Percentiles rank a stretch among this genome's conserved stretches.
phyloP scores from a whole-genome alignment of 768 basidiomycete genomes.

The Floccularia luteovirens region DNA sequence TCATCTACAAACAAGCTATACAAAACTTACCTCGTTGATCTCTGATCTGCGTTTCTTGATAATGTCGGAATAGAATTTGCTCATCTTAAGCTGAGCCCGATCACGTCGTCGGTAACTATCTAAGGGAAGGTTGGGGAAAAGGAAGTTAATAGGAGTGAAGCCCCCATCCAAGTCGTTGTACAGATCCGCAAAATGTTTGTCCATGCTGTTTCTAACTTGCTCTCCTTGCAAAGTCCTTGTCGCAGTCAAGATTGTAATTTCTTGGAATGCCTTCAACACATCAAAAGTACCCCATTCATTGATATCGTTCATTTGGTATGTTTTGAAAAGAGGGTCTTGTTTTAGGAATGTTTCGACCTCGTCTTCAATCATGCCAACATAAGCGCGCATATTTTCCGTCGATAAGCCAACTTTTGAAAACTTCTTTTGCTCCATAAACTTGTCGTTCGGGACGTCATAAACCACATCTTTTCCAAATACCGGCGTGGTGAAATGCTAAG shows the following conservation, averaged over 20 bases:
- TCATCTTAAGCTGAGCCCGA: conserved; percentile 87
- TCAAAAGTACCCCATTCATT: conserved; percentile 80
- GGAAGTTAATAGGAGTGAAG: conserved; percentile 92
- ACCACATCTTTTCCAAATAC: conserved; percentile 98
- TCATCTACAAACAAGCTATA: neutral
- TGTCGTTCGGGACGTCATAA: conserved; percentile 93
- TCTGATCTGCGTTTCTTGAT: conserved; percentile 63
- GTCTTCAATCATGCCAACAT: conserved; percentile 73
- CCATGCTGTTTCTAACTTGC: conserved; percentile 74
- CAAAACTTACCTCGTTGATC: conserved; percentile 27
- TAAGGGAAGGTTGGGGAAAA: conserved; percentile 90
- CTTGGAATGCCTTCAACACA: conserved; percentile 61
- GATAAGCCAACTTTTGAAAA: conserved; percentile 96
- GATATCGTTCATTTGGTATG: conserved; percentile 55
- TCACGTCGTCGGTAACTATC: conserved; percentile 88
- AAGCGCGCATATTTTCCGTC: conserved; percentile 82
- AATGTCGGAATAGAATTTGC: conserved; percentile 86
- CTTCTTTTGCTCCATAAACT: conserved; percentile 98
- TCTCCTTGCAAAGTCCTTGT: conserved; percentile 89
- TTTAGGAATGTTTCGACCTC: conserved; percentile 68
- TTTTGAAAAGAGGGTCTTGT: conserved; percentile 54
- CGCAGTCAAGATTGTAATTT: conserved; percentile 94
- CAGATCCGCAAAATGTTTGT: conserved; percentile 78
- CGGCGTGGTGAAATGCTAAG: conserved; percentile 83
- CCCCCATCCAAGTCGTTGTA: conserved; percentile 92